A percentile compares a stretch with the other conserved stretches of the same genome.
Evolutionary conservation across 768 basidiomycete species (phyloP).

Genomic region (Pulveroboletus sp.): DNA sequence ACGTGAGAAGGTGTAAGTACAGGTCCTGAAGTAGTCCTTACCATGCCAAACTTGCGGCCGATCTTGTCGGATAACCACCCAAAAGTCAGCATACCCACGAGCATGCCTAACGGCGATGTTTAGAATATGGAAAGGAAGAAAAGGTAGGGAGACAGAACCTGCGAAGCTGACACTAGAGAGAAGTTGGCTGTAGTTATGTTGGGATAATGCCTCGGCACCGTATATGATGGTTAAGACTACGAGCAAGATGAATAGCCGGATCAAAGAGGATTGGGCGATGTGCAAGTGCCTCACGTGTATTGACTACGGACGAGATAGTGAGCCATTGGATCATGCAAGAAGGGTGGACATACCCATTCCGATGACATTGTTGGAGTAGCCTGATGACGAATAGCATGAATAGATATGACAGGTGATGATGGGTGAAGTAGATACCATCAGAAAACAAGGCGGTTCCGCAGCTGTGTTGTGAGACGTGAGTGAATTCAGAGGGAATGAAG

Average conservation of each 20-base stretch:
- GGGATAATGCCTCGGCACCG: conserved; percentile 44
- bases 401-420: neutral
- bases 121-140: conserved; percentile 58
- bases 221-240: conserved; percentile 72
- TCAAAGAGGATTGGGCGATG: neutral
- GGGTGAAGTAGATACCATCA: conserved; percentile 48
- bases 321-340: neutral
- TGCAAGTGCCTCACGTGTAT: conserved; percentile 47
- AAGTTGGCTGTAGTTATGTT: conserved; percentile 56
- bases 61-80: conserved; percentile 83
- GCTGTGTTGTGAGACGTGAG: conserved; percentile 32
- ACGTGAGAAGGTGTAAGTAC: conserved; percentile 10
- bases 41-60: conserved; percentile 88
- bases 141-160: conserved; percentile 69
- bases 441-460: conserved; percentile 88
- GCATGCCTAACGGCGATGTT: conserved; percentile 67
- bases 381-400: conserved; percentile 32
- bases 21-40: conserved; percentile 24
- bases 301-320: conserved; percentile 41
- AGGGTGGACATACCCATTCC: conserved; percentile 54
- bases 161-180: conserved; percentile 73
- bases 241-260: neutral
- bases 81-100: conserved; percentile 82
- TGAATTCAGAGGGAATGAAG: neutral
- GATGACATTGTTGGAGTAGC: conserved; percentile 79